Percentiles rank a stretch among this genome's conserved stretches.
phyloP scores from a whole-genome alignment of 805 yeast genomes.

The Saccharomyces paradoxus region DNA sequence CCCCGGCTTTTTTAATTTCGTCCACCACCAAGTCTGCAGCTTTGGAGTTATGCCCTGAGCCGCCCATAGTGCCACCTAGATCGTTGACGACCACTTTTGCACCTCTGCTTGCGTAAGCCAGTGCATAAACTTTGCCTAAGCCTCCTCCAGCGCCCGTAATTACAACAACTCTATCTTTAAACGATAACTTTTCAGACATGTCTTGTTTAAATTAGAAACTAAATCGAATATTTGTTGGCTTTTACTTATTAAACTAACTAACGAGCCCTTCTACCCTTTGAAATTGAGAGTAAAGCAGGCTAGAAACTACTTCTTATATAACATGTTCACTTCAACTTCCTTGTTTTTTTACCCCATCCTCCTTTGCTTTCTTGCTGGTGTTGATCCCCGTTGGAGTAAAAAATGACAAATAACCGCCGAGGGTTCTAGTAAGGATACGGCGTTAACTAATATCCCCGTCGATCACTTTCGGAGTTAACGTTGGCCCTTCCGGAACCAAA shows the following conservation, averaged over 20 bases:
- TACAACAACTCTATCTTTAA: conserved; percentile 80
- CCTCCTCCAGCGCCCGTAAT: conserved; percentile 99
- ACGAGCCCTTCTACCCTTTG: neutral
- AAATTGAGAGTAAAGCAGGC: neutral
- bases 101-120: conserved; percentile 81
- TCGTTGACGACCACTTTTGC: conserved; percentile 95
- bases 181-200: conserved; percentile 32
- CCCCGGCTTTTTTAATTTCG: conserved; percentile 70
- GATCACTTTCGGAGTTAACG: neutral
- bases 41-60: conserved; percentile 57
- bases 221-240: neutral
- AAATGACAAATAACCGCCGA: neutral
- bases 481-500: neutral
- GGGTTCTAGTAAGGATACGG: neutral
- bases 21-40: conserved; percentile 88
- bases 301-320: neutral
- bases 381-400: neutral
- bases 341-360: neutral
- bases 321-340: neutral
- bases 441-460: neutral
- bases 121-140: conserved; percentile 79
- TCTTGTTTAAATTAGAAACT: neutral
- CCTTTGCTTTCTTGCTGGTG: neutral
- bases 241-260: neutral
- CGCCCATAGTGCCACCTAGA: conserved; percentile 75